Evolutionary conservation across 805 yeast genomes (phyloP).

Genomic region (Candida incommunis): DNA sequence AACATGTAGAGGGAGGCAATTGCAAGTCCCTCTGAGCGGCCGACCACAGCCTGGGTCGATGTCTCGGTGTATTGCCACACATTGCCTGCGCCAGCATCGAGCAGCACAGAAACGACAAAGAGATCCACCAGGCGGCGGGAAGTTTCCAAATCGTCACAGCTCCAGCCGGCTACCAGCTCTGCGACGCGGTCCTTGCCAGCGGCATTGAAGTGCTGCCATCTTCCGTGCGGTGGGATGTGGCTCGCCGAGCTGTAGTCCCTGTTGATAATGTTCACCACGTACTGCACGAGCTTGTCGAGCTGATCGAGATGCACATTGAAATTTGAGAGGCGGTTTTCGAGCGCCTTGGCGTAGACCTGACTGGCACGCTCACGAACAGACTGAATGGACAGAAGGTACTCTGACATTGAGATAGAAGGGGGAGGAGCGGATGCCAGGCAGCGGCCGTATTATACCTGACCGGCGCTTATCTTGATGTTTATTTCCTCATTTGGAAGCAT

Average conservation of each 20-base stretch:
- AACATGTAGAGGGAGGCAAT: constrained; percentile 46
- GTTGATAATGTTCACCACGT: constrained; percentile 30
- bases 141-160: constrained; percentile 27
- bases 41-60: constrained; percentile 18
- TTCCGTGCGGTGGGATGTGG: constrained; percentile 49
- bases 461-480: background rate
- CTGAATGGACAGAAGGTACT: constrained; percentile 33
- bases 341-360: constrained; percentile 29
- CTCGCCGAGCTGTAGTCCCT: constrained; percentile 32
- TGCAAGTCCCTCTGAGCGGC: constrained; percentile 51
- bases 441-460: too few relatives aligned
- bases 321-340: constrained; percentile 24
- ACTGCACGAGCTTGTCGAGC: constrained; percentile 30
- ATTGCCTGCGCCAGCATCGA: constrained; percentile 61
- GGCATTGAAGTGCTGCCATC: constrained; percentile 52
- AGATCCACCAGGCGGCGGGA: constrained; percentile 43
- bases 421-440: too few relatives aligned
- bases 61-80: constrained; percentile 36
- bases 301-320: constrained; percentile 32
- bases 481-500: too few relatives aligned
- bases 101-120: constrained; percentile 43
- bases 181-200: constrained; percentile 33
- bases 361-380: constrained; percentile 42
- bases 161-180: constrained; percentile 27
- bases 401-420: constrained; percentile 2